These are phyloP conservation scores for Striga hermonthica DNA, from an alignment of 305 asterid species.

Conservation along the genomic window DNA sequence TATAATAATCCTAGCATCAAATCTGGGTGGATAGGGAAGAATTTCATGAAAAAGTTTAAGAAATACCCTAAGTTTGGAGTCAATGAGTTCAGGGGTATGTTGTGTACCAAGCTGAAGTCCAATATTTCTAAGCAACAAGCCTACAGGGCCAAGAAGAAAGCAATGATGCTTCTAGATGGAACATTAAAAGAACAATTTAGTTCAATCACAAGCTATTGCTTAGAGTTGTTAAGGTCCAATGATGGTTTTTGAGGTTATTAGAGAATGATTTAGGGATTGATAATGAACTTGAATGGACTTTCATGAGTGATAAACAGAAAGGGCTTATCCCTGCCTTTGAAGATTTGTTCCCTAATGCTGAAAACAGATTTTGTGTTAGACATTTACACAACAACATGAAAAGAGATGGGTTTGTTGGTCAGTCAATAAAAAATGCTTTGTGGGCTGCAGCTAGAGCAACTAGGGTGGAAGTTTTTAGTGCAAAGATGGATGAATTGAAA, in stretches of 20 bases:
- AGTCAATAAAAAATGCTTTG: neutral
- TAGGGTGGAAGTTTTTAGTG: neutral
- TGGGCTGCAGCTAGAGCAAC: constrained; percentile 1
- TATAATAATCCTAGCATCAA: neutral
- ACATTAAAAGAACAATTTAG: neutral
- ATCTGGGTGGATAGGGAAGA: constrained; percentile 1
- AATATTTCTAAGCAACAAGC: neutral
- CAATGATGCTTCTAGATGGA: neutral
- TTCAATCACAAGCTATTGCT: neutral
- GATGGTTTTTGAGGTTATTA: neutral
- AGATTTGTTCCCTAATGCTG: neutral
- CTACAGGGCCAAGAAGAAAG: neutral
- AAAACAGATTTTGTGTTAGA: neutral
- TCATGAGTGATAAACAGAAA: constrained; percentile 6
- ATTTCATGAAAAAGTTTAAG: constrained; percentile 5
- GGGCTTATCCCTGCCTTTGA: constrained; percentile 5
- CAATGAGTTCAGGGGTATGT: neutral
- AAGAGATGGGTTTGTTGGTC: neutral
- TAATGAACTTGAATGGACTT: neutral
- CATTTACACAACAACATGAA: neutral
- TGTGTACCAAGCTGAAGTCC: neutral
- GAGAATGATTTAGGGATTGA: neutral
- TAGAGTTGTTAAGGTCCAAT: neutral
- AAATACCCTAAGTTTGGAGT: neutral
- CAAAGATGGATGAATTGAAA: neutral